Percentiles rank a stretch among this genome's conserved stretches.
phyloP scores from a whole-genome alignment of 2,329 filamentous ascomycete species.

The Fusarium continuum region DNA sequence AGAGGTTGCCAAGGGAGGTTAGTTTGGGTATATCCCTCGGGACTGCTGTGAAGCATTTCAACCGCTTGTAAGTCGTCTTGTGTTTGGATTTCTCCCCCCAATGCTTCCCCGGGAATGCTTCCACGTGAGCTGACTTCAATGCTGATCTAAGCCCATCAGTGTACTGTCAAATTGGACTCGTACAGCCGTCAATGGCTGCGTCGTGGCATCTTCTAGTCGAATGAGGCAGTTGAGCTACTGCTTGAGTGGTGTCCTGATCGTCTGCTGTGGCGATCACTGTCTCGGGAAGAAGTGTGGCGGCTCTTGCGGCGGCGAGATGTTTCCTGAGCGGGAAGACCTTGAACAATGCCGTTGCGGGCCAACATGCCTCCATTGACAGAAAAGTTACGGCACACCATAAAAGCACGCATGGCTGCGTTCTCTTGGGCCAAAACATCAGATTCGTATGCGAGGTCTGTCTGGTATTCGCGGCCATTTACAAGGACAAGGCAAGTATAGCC shows the following conservation, averaged over 20 bases:
- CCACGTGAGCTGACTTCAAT: conserved; percentile 20
- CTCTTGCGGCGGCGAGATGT: conserved; percentile 61
- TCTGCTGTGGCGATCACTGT: conserved; percentile 57
- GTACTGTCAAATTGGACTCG: conserved; percentile 10
- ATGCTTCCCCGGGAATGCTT: conserved; percentile 22
- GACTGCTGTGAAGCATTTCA: conserved; percentile 53
- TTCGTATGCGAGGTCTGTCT: conserved; percentile 86
- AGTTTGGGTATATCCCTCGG: conserved; percentile 45
- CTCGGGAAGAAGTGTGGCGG: conserved; percentile 60
- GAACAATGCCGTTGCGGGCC: conserved; percentile 73
- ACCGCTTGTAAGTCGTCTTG: conserved; percentile 48
- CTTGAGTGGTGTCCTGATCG: conserved; percentile 68
- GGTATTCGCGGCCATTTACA: conserved; percentile 96
- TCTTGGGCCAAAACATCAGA: conserved; percentile 86
- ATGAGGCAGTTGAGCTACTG: conserved; percentile 69
- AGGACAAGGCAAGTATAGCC: conserved; percentile 91
- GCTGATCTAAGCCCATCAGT: conserved; percentile 26
- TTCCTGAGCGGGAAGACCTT: conserved; percentile 68
- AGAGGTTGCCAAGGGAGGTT: conserved; percentile 40
- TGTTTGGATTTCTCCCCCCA: conserved; percentile 26
- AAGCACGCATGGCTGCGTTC: conserved; percentile 93
- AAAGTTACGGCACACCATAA: conserved; percentile 98
- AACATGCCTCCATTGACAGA: conserved; percentile 96
- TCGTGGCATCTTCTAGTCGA: conserved; percentile 55
- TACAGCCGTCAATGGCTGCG: conserved; percentile 2